Percentiles rank a stretch among this genome's conserved stretches.
Conservation (phyloP, 768 basidiomycete genomes). For the Boletus patriciae region DNA sequence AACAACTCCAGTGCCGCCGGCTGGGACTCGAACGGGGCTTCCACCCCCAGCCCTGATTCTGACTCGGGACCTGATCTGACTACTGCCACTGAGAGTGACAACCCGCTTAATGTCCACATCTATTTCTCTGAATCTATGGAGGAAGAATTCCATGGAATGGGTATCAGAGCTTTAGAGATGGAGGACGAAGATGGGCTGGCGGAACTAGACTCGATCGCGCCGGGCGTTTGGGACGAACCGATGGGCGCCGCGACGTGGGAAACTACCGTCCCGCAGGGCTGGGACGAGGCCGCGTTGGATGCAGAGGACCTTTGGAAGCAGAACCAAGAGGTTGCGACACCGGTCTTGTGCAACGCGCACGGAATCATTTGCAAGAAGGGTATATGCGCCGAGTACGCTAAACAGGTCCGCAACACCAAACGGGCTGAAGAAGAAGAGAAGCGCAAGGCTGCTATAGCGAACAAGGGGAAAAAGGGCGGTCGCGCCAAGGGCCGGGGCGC, state of each 20-base stretch:
- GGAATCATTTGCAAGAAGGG: conserved; percentile 38
- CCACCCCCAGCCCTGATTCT: conserved; percentile 29
- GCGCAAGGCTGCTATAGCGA: conserved; percentile 12
- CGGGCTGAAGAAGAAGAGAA: conserved; percentile 20
- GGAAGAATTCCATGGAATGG: conserved; percentile 29
- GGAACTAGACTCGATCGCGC: conserved; percentile 29
- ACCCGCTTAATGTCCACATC: conserved; percentile 23
- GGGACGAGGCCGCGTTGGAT: conserved; percentile 22
- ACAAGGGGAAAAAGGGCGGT: conserved; percentile 23
- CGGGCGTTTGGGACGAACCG: conserved; percentile 20
- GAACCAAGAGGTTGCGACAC: conserved; percentile 6
- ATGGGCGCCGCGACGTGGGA: conserved; percentile 1
- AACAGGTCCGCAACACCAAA: conserved; percentile 21
- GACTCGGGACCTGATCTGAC: conserved; percentile 27
- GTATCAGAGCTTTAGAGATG: conserved; percentile 6
- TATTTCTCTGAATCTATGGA: conserved; percentile 30
- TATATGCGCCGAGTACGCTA: conserved; percentile 36
- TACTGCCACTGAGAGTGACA: conserved; percentile 24
- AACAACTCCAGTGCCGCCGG: conserved; percentile 13
- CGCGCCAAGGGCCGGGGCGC: conserved; percentile 12
- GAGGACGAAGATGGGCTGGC: conserved; percentile 13
- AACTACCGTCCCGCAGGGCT: not conserved
- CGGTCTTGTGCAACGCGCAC: conserved; percentile 32
- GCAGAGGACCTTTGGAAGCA: conserved; percentile 26
- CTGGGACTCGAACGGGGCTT: conserved; percentile 27